Base-by-base conservation (phyloP, 129 eudicot genomes). In the Kitagawia praeruptora region DNA sequence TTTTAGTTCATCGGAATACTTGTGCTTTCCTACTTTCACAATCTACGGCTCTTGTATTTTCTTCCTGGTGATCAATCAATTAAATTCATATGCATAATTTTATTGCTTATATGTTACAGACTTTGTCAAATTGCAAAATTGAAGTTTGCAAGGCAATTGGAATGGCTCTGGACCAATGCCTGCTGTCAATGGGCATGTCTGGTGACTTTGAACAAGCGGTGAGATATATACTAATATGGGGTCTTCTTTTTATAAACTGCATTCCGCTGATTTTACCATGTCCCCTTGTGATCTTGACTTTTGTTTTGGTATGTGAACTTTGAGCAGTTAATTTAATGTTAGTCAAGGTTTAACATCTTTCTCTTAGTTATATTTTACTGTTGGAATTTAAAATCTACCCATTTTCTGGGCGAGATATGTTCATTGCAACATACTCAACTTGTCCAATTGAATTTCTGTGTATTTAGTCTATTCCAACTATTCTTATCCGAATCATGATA, bases 121-220 rank as follows among this genome's bases (percentile, higher is more conserved):
- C 91, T 34, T 85, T 95, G 72, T 82, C 87, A 7, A 92, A 89
- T 80, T 95, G 97, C 83, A 87, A 92, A 84, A 76, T 39, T 58
- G 91, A 95, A 82, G 86, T 92, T 74, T 90, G 96, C 89, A 89
- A 86, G 86, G 96, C 88, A 61, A 91, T 95, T 47, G 98, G 87
- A 45, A 87, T 92, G 79, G 76, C 80, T 28, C 91, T 88, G 80
- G 82, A 89, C 13, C 89, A 86, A 82, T 92, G 97, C 82, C 93
- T 92, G 87, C 80, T 92, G 80, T 95, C 98, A 78, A 95, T 95
- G 98, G 98, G 98, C 87, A 95, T 95, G 98, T 95, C 98, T 82
- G 90, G 91, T 31, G 98, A 95, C 88, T 95, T 90, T 80, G 98
- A 95, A 81, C 94, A 83, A 82, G 98, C 97, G 78, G 97, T 95